These are phyloP conservation scores for Helenozyma rhizophorensis DNA, from an alignment of 805 yeast genomes.

Conservation along the genomic window DNA sequence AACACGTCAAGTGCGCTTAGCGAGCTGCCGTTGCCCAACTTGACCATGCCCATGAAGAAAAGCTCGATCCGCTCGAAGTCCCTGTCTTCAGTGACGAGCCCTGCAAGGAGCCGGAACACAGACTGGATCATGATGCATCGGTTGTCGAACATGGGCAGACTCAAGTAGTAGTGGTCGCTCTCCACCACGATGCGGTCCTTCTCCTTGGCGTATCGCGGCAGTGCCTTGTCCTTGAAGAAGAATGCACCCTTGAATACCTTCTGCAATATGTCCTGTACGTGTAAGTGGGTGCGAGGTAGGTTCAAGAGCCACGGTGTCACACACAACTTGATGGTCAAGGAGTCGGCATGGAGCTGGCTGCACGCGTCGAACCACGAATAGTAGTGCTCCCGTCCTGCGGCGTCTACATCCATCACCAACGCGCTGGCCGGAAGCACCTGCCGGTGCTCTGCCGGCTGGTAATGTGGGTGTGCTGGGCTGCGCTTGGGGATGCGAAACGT, in stretches of 20 bases:
- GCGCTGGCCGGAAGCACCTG: conserved; percentile 9
- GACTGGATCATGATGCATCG: conserved; percentile 34
- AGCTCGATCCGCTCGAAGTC: conserved; percentile 28
- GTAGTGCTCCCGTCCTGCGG: conserved; percentile 1
- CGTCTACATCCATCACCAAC: conserved; percentile 4
- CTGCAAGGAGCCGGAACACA: conserved; percentile 19
- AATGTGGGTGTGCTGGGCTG: conserved; percentile 29
- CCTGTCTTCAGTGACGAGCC: conserved; percentile 18
- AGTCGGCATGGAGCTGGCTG: conserved; percentile 11
- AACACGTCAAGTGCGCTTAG: conserved; percentile 18
- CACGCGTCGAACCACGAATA: conserved; percentile 16
- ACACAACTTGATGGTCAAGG: conserved; percentile 9
- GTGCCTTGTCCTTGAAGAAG: conserved; percentile 19
- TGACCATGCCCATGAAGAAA: conserved; percentile 26
- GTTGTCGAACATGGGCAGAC: conserved; percentile 21
- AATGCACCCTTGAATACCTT: conserved; percentile 19
- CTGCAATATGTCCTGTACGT: conserved; percentile 20
- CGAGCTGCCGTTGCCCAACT: conserved; percentile 33
- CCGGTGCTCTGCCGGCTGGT: conserved; percentile 3
- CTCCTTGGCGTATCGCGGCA: conserved; percentile 4
- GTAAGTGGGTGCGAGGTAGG: conserved; percentile 20
- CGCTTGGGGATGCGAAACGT: conserved; percentile 22
- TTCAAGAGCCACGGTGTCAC: conserved; percentile 10
- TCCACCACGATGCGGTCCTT: conserved; percentile 18
- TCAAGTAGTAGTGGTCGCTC: conserved; percentile 23